Evolutionary conservation across 768 basidiomycete genomes (phyloP).

Genomic region (Phaeotremella fagi): DNA sequence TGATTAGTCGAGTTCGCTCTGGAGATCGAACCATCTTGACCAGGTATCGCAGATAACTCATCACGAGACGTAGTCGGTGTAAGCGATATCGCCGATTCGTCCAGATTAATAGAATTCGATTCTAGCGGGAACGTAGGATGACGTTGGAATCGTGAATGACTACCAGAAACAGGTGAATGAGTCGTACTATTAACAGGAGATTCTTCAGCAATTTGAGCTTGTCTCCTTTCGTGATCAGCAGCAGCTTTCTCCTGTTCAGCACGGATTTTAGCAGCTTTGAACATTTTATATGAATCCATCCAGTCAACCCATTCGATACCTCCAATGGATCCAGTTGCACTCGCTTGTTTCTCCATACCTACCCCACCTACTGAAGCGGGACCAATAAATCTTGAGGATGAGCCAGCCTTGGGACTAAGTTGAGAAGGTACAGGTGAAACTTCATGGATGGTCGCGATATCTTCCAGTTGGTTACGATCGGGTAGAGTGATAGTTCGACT

Average conservation of each 20-base stretch:
- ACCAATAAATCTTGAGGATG: conserved; percentile 12
- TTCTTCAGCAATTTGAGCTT: conserved; percentile 11
- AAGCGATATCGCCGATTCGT: conserved; percentile 22
- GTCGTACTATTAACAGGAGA: neutral
- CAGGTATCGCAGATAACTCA: conserved; percentile 12
- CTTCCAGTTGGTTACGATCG: neutral
- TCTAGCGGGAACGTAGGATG: neutral
- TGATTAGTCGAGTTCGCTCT: neutral
- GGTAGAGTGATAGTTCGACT: conserved; percentile 6
- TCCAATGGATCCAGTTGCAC: conserved; percentile 28
- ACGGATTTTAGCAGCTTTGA: conserved; percentile 50
- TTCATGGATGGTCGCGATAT: conserved; percentile 1
- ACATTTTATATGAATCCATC: conserved; percentile 51
- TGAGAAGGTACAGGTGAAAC: neutral
- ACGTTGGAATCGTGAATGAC: neutral
- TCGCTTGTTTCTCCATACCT: conserved; percentile 20
- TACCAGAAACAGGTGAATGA: conserved; percentile 2
- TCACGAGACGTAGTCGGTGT: conserved; percentile 33
- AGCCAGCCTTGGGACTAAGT: conserved; percentile 15
- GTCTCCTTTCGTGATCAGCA: neutral
- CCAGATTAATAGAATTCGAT: neutral
- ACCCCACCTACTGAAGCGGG: conserved; percentile 4
- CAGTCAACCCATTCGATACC: conserved; percentile 53
- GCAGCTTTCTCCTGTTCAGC: conserved; percentile 33
- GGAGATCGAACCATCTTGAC: neutral